A percentile compares a stretch with the other conserved stretches of the same genome.
These are phyloP conservation scores for Alternaria panax DNA, from an alignment of 2,329 filamentous ascomycete genomes.

Conservation along the genomic window DNA sequence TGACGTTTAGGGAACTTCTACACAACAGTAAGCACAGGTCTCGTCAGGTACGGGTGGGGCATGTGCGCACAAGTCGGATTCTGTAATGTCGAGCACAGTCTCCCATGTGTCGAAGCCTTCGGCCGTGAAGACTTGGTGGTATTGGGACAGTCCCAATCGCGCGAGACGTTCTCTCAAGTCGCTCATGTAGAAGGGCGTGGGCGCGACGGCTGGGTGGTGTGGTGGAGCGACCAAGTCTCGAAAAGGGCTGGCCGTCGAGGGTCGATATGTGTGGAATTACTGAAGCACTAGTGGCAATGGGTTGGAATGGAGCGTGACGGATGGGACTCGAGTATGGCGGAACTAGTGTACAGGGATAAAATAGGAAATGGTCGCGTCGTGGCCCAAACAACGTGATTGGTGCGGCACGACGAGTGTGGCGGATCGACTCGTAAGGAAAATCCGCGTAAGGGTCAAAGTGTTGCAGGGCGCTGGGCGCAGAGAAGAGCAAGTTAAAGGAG, in stretches of 20 bases:
- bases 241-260: slow-evolving; percentile 8
- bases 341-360: slow-evolving; percentile 38
- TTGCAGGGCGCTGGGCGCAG: slow-evolving; percentile 50
- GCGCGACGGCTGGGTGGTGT: slow-evolving; percentile 10
- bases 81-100: slow-evolving; percentile 82
- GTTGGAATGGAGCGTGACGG: slow-evolving; percentile 10
- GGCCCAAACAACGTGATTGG: slow-evolving; percentile 34
- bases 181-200: slow-evolving; percentile 61
- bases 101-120: slow-evolving; percentile 89
- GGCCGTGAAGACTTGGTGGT: slow-evolving; percentile 74
- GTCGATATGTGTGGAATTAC: slow-evolving; percentile 59
- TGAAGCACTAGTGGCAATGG: slow-evolving; percentile 32
- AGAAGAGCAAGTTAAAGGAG: slow-evolving; percentile 46
- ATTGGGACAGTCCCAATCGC: slow-evolving; percentile 80
- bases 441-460: slow-evolving; percentile 45
- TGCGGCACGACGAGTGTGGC: slow-evolving; percentile 30
- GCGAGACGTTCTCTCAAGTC: slow-evolving; percentile 71
- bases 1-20: slow-evolving; percentile 77
- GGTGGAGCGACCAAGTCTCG: slow-evolving; percentile 11
- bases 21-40: slow-evolving; percentile 18
- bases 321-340: slow-evolving; percentile 20
- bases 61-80: slow-evolving; percentile 74
- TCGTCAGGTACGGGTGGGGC: slow-evolving; percentile 15
- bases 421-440: slow-evolving; percentile 39
- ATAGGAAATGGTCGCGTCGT: slow-evolving; percentile 39